phyloP scores from a whole-genome alignment of 345 rosid species.

The Lenwebbia sp. region DNA sequence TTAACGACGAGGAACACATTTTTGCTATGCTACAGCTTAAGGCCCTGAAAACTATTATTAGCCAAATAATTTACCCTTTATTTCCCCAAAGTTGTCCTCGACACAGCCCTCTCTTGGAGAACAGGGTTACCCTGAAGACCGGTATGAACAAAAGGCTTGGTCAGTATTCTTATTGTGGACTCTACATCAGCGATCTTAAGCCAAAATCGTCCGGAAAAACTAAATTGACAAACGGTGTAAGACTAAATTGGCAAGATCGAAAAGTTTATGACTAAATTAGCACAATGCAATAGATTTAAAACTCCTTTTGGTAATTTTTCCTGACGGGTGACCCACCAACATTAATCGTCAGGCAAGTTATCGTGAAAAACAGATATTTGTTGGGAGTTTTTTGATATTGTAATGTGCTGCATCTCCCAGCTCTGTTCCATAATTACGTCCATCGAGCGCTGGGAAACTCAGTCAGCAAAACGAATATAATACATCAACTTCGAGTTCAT shows the following conservation, averaged over 20 bases:
- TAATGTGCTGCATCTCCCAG: background rate
- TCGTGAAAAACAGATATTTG: background rate
- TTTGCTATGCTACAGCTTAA: no score
- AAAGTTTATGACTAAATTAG: fast-evolving
- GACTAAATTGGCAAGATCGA: fast-evolving
- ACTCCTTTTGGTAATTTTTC: background rate
- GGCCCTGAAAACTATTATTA: no score
- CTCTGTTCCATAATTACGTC: background rate
- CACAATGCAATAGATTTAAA: background rate
- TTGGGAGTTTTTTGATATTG: background rate
- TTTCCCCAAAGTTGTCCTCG: no score
- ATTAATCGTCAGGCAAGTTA: background rate
- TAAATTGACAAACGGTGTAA: no score
- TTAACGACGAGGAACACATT: no score
- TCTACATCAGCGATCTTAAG: fast-evolving
- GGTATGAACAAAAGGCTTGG: no score
- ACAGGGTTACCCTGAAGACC: no score
- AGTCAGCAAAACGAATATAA: background rate
- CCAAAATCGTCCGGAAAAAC: no score
- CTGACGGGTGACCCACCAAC: background rate
- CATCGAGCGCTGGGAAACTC: background rate
- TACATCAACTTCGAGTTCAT: background rate
- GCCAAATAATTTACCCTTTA: no score
- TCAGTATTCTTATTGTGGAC: no score
- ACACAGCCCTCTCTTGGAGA: no score